Percentiles rank a stretch among this genome's conserved stretches.
Evolutionary conservation across 371 early-diverging fungal genomes (phyloP).

Genomic region (Syncephalastrum contaminatum): DNA sequence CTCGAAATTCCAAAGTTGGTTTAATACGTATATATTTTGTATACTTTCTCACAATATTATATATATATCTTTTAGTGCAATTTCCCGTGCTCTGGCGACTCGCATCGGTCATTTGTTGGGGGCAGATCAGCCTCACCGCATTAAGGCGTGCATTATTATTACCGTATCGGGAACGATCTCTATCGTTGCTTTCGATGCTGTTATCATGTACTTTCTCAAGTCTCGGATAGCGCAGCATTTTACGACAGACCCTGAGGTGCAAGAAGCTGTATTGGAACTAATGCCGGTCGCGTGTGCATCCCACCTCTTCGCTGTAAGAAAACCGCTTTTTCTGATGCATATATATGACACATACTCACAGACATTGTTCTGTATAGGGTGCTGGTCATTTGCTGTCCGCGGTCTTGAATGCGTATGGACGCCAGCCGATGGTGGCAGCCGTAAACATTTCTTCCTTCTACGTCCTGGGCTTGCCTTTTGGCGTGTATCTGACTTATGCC

Average conservation of each 20-base stretch:
- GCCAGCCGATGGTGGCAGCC: slow-evolving; percentile 34
- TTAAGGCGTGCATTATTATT: slow-evolving; percentile 22
- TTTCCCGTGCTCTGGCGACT: slow-evolving; percentile 31
- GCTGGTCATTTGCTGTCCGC: slow-evolving; percentile 33
- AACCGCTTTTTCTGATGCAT: background rate
- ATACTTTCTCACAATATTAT: background rate
- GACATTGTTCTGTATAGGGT: slow-evolving; percentile 18
- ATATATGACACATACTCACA: background rate
- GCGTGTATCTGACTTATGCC: slow-evolving; percentile 30
- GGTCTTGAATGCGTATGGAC: slow-evolving; percentile 37
- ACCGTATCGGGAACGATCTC: slow-evolving; percentile 16
- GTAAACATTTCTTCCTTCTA: slow-evolving; percentile 38
- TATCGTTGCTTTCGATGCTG: slow-evolving; percentile 20
- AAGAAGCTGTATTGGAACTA: slow-evolving; percentile 44
- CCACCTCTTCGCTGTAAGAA: slow-evolving; percentile 55
- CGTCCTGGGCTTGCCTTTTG: slow-evolving; percentile 36
- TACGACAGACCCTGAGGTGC: slow-evolving; percentile 52
- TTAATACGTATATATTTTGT: background rate
- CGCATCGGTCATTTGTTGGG: slow-evolving; percentile 44
- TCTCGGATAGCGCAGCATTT: slow-evolving; percentile 32
- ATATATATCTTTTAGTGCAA: slow-evolving; percentile 20
- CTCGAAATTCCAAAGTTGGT: slow-evolving; percentile 42
- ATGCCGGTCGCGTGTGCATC: slow-evolving; percentile 75
- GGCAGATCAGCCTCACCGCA: slow-evolving; percentile 25
- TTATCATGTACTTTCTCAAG: slow-evolving; percentile 20